Base-by-base conservation (phyloP, 1,284 basidiomycete genomes). In the Xanthoconium separans region DNA sequence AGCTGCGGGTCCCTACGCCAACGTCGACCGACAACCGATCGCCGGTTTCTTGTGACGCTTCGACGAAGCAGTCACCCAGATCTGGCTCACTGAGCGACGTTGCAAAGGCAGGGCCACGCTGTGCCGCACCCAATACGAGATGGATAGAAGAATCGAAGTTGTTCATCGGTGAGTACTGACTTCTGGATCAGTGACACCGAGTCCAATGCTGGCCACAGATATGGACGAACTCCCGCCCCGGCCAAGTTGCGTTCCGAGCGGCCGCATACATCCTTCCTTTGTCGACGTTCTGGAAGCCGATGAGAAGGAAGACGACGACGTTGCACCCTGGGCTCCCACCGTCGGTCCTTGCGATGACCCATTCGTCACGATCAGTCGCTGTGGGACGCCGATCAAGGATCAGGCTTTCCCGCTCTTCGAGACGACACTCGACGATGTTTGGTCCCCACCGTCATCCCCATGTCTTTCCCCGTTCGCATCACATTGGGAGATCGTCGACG, bases 221-320 rank as follows among this genome's bases (percentile, higher is more conserved):
- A 12, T 12, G 30, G 34, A 29, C 7, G 22, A 44, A 4, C 43
- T 20, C 3, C 16, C 27, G 2, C 18, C 34, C 0, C 42, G 52
- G 27, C 53, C 62, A 0, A 51, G 50, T 7, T 60, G 48, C 29
- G 10, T 60, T 31, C 60, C 42, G 1, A 34, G 45, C 15, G n/a
- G 15, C 6, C 34, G 30, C 18, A 20, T 13, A 12, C 1, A 33
- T 39, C n/a, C n/a, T 22, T 22, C 22, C 4, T 22, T 22, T 22
- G 22, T 22, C 22, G 13, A 13, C 18, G 2, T 27, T 8, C 12
- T 3, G 0, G 10, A 4, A 1, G 9, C 30, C 20, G 16, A 15
- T 2, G 31, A 40, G 18, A 24, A 40, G 16, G 29, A 24, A 7
- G 46, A 30, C 16, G 20, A 30, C 8, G 50, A 18, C 7, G 18